These are phyloP conservation scores for Beauveria rudraprayagi DNA, from an alignment of 2,329 filamentous ascomycete species.

Conservation along the genomic window DNA sequence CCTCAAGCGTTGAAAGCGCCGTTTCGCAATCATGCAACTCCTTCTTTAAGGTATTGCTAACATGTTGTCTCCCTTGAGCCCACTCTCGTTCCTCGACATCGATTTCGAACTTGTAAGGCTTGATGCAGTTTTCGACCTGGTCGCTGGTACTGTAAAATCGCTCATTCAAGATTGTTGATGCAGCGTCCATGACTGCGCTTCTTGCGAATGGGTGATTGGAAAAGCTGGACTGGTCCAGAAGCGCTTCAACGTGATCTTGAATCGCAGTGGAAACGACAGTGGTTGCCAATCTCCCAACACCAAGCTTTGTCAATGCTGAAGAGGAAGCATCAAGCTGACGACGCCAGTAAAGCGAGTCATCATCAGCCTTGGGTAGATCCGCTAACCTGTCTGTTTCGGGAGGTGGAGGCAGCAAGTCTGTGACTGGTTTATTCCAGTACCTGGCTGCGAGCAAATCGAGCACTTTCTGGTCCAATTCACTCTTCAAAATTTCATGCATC, in stretches of 20 bases:
- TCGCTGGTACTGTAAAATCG: conserved; percentile 95
- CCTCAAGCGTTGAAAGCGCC: conserved; percentile 69
- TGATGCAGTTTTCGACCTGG: conserved; percentile 97
- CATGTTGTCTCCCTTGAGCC: conserved; percentile 75
- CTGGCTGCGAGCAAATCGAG: conserved; percentile 85
- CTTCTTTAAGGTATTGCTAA: conserved; percentile 70
- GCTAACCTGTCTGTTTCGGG: conserved; percentile 64
- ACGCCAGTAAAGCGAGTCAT: conserved; percentile 83
- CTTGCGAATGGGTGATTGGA: conserved; percentile 84
- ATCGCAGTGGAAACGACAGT: conserved; percentile 85
- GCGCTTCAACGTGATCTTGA: conserved; percentile 70
- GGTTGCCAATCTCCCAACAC: conserved; percentile 85
- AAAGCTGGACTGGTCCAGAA: conserved; percentile 78
- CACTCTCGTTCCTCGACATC: conserved; percentile 90
- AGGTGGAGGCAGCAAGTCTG: conserved; percentile 62
- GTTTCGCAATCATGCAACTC: conserved; percentile 79
- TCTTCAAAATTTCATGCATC: conserved; percentile 82
- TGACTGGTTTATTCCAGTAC: conserved; percentile 95
- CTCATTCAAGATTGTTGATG: conserved; percentile 83
- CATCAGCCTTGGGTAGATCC: conserved; percentile 76
- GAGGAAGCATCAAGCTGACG: conserved; percentile 89
- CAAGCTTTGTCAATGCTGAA: conserved; percentile 84
- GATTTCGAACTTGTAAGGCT: conserved; percentile 97
- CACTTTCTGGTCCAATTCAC: conserved; percentile 88
- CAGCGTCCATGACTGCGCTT: conserved; percentile 86